These are phyloP conservation scores for Murraya paniculata DNA, from an alignment of 345 rosid genomes.

Conservation along the genomic window DNA sequence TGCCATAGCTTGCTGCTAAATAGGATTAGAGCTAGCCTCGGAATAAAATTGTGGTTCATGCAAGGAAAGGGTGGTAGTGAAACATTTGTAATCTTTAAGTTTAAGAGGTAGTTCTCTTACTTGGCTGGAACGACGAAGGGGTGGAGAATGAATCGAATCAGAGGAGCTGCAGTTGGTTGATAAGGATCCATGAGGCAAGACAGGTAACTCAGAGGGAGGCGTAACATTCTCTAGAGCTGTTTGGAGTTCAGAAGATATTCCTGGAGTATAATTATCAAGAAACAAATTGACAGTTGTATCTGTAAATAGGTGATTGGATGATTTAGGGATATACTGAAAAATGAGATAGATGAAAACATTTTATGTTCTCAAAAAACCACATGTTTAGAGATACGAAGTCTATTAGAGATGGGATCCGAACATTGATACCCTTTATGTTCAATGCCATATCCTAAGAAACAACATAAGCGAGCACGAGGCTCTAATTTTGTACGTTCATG, in stretches of 20 bases:
- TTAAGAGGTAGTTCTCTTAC: background rate
- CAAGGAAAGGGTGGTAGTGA: background rate
- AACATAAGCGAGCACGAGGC: background rate
- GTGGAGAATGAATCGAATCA: too few relatives aligned
- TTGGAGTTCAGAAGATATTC: background rate
- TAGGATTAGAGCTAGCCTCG: background rate
- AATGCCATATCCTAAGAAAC: slow-evolving; percentile 7
- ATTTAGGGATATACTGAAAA: too few relatives aligned
- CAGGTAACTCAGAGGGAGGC: background rate
- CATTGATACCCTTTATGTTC: background rate
- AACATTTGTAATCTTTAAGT: background rate
- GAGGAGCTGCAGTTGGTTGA: too few relatives aligned
- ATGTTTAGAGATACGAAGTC: too few relatives aligned
- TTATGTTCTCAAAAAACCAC: too few relatives aligned
- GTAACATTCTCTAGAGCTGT: background rate
- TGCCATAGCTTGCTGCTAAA: background rate
- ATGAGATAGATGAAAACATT: too few relatives aligned
- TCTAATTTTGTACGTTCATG: slow-evolving; percentile 2
- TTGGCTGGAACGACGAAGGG: background rate
- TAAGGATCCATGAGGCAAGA: background rate
- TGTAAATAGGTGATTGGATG: too few relatives aligned
- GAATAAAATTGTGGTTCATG: background rate
- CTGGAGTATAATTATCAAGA: background rate
- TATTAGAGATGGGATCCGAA: too few relatives aligned
- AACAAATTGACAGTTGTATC: background rate